Evolutionary conservation across 768 basidiomycete genomes (phyloP).

Genomic region (Rhizopogon vinicolor): DNA sequence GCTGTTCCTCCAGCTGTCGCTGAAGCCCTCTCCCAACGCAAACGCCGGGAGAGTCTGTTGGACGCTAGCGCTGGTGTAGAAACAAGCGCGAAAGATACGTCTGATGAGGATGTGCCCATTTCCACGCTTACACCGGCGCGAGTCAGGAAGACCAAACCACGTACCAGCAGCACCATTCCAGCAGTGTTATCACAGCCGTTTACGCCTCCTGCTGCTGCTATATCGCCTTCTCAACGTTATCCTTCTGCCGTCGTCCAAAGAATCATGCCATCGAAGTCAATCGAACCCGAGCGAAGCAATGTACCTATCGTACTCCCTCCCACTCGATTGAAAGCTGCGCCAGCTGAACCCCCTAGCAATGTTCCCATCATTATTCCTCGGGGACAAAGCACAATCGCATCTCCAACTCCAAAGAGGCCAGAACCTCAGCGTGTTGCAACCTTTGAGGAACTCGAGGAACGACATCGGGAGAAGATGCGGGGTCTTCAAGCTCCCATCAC

Average conservation of each 20-base stretch:
- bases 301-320: slow-evolving; percentile 29
- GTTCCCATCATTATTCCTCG: slow-evolving; percentile 43
- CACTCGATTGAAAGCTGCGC: slow-evolving; percentile 29
- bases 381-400: slow-evolving; percentile 24
- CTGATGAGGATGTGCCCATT: slow-evolving; percentile 32
- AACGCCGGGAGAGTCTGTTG: slow-evolving; percentile 65
- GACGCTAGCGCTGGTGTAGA: slow-evolving; percentile 33
- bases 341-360: slow-evolving; percentile 30
- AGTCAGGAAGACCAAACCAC: slow-evolving; percentile 15
- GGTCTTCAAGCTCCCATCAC: slow-evolving; percentile 82
- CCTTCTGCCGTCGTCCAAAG: slow-evolving; percentile 20
- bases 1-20: slow-evolving; percentile 68
- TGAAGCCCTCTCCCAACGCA: slow-evolving; percentile 69
- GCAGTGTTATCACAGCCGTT: slow-evolving; percentile 19
- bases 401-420: slow-evolving; percentile 45
- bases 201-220: slow-evolving; percentile 24
- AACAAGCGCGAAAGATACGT: slow-evolving; percentile 26
- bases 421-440: slow-evolving; percentile 58
- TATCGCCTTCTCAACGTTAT: slow-evolving; percentile 12
- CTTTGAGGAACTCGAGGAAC: slow-evolving; percentile 82
- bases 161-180: slow-evolving; percentile 19
- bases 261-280: slow-evolving; percentile 12
- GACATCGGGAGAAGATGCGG: slow-evolving; percentile 81
- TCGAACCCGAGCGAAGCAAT: slow-evolving; percentile 18
- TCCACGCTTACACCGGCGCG: slow-evolving; percentile 10